Evolutionary conservation across 345 rosid species (phyloP).

Genomic region (Arabidopsis thaliana): DNA sequence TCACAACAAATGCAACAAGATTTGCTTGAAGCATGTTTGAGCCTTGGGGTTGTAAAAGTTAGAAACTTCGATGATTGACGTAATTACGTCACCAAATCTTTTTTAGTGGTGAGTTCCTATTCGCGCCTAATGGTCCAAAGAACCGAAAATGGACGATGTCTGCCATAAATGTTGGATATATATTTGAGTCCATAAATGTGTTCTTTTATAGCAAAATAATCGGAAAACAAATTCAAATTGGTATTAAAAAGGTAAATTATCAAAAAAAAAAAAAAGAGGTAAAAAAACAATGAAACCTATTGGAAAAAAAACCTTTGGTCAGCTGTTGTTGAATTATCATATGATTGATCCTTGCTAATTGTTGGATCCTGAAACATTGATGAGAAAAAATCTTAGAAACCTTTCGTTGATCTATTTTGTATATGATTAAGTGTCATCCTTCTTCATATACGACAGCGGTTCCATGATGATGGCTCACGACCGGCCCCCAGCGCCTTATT

Average conservation of each 20-base stretch:
- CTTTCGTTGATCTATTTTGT: background rate
- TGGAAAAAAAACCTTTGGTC: no score
- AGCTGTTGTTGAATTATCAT: no score
- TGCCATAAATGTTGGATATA: background rate
- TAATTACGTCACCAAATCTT: background rate
- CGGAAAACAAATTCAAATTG: no score
- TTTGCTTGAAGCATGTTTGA: background rate
- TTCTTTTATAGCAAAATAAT: no score
- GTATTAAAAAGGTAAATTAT: no score
- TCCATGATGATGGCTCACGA: no score
- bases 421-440: background rate
- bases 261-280: no score
- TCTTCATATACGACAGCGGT: no score
- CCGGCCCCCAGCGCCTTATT: no score
- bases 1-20: no score
- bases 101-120: background rate
- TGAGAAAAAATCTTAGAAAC: background rate
- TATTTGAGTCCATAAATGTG: no score
- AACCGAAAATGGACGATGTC: background rate
- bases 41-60: background rate
- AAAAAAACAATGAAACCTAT: no score
- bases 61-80: background rate
- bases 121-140: conserved; percentile 4
- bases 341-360: background rate
- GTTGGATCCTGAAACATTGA: background rate